Base-by-base conservation (phyloP, 257 asterid genomes). In the Verbascum thapsus region DNA sequence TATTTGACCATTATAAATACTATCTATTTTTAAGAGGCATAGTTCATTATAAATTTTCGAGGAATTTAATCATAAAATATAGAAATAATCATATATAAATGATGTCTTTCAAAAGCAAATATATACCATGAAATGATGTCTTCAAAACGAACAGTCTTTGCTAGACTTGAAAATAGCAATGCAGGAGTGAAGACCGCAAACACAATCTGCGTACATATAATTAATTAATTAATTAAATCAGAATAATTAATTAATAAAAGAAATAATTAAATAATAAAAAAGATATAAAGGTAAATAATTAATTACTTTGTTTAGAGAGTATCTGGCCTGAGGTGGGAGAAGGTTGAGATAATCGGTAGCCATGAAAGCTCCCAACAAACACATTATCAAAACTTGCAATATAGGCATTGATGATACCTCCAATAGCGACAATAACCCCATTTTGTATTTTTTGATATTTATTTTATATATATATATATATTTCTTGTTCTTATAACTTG, bases 351-450 rank as follows among this genome's bases (percentile, higher is more conserved):
- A 76, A 54, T 91, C 88, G 30, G 95, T 70, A 0, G 98, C 95
- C 95, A 91, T 78, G 58, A 84, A 11, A 74, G 96, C 96, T 72
- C 98, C 98, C 55, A 88, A 60, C 4, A 67, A 5, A 51, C 96
- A 75, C 26, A 91, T 59, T 4, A 91, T 34, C 10, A 91, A 82
- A 16, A 91, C 88, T 64, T 91, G 92, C 20, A 91, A 0, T 32
- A 88, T 83, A 53, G 98, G 98, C 96, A 86, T 91, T 9, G 95
- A 78, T 39, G 98, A 87, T 86, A 81, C 95, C 66, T 80, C 88
- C 48, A 91, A 77, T 50, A 91, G 59, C 7, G 88, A 71, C 75
- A 70, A 74, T 53, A 91, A 66, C n/a, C 95, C 96, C 96, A 91
- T 94, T 67, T 75, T 78, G n/a, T n/a, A 10, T 30, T 16, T 8